phyloP scores from a whole-genome alignment of 257 asterid species.

The Ajuga chamaepitys region DNA sequence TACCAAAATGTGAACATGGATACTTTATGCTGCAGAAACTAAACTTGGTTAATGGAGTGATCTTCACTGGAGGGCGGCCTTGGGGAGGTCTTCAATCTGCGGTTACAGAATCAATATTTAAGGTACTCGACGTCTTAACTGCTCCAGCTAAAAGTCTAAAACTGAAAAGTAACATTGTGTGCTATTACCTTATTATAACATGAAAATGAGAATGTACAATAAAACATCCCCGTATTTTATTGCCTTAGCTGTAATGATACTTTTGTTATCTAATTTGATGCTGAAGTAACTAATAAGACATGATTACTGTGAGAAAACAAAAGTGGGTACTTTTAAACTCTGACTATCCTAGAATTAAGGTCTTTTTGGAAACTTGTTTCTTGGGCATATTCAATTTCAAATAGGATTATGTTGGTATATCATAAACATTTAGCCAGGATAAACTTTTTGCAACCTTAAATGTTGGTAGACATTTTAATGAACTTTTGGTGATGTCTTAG shows the following conservation, averaged over 20 bases:
- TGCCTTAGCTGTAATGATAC: background rate
- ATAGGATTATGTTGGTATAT: background rate
- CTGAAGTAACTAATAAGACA: slow-evolving; percentile 1
- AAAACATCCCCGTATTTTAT: background rate
- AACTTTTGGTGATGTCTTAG: too few relatives aligned
- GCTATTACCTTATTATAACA: too few relatives aligned
- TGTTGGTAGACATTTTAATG: too few relatives aligned
- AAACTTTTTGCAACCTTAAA: background rate
- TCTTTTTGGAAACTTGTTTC: background rate
- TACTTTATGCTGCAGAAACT: slow-evolving; percentile 64
- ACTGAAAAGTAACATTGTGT: too few relatives aligned
- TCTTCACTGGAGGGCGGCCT: slow-evolving; percentile 93
- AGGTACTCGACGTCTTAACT: slow-evolving; percentile 55
- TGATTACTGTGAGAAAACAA: background rate
- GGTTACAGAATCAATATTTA: slow-evolving; percentile 55
- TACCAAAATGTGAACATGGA: slow-evolving; percentile 6
- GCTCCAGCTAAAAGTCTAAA: background rate
- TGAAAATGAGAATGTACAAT: too few relatives aligned
- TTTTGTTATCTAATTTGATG: background rate
- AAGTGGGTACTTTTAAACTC: background rate
- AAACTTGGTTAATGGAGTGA: slow-evolving; percentile 75
- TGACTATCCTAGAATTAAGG: background rate
- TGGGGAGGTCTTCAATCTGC: slow-evolving; percentile 61
- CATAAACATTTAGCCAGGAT: background rate
- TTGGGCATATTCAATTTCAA: background rate